Evolutionary conservation across 2,329 filamentous ascomycete species (phyloP).

Genomic region (Ascosphaera pollenicola): DNA sequence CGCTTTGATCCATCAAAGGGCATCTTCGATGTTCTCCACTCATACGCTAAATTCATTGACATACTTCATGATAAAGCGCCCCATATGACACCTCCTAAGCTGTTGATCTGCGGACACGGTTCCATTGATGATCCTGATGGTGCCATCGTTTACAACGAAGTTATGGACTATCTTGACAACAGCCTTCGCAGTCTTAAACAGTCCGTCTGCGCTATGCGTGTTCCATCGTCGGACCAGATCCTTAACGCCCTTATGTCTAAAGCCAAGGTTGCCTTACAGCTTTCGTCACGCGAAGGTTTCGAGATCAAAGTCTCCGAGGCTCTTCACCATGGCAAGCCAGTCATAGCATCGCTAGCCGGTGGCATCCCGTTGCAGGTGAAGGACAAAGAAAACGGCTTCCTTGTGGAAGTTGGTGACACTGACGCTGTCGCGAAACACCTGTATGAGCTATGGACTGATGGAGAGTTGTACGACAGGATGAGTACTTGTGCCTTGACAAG

Average conservation of each 20-base stretch:
- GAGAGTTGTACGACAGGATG: constrained; percentile 42
- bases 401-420: constrained; percentile 50
- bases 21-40: constrained; percentile 53
- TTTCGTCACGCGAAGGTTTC: constrained; percentile 64
- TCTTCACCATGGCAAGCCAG: constrained; percentile 55
- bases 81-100: constrained; percentile 38
- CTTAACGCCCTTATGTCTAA: constrained; percentile 56
- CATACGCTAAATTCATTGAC: constrained; percentile 49
- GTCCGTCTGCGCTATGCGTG: constrained; percentile 52
- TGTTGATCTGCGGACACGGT: constrained; percentile 57
- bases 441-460: constrained; percentile 7
- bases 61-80: constrained; percentile 29
- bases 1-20: constrained; percentile 72
- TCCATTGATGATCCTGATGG: constrained; percentile 66
- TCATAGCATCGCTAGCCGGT: constrained; percentile 55
- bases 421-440: constrained; percentile 32
- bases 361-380: constrained; percentile 63
- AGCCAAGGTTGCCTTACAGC: constrained; percentile 51
- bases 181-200: constrained; percentile 38
- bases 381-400: constrained; percentile 47
- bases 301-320: constrained; percentile 75
- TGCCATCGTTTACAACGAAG: constrained; percentile 47
- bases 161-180: constrained; percentile 42
- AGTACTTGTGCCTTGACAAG: constrained; percentile 37
- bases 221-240: constrained; percentile 58